Evolutionary conservation across 1,284 basidiomycete genomes (phyloP), one percentile per base, ranked within the genome.

Genomic region (Wallemia ichthyophaga): DNA sequence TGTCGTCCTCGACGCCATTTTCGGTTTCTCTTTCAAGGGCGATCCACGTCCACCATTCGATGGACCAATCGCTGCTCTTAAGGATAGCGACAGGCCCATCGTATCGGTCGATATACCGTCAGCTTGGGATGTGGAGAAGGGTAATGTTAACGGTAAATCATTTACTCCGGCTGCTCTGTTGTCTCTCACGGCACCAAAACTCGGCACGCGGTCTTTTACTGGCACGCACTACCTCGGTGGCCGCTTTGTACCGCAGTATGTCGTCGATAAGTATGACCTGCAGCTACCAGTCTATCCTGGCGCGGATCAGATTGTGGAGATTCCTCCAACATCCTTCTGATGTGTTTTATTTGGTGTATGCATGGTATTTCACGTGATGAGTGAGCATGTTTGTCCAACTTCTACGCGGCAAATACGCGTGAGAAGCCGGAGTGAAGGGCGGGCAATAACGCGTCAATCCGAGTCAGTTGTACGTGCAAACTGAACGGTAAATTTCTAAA

Each of bases 21-120:
- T 99, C 65, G 92, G 94, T 2, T 98, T 99, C 72, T 94, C 88
- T 1, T 99, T 96, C 77, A 76, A 83, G 64, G 83, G 77, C 0
- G 88, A 88, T 25, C 75, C 88, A 2, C 81, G 94, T 13, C 72
- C 82, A 1, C 94, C 94, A 0, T 99, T 96, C 70, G 80, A 87
- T 65, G 66, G 70, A 0, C 80, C 82, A 17, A 75, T 98, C 1
- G 74, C 77, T 1, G 72, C 82, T 1, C 73, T 98, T 58, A 74
- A 77, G 1, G 67, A 72, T 25, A 27, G 5, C 7, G 80, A 81
- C 3, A 71, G 82, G 15, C 86, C 88, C 0, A 83, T 92, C 64
- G 77, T 94, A 24, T 85, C 83, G 1, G 83, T 96, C 5, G 94
- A 99, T 68, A 91, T 98, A 60, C 94, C 94, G 0, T 88, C 83